These are phyloP conservation scores for Colletotrichum sp. DNA, from an alignment of 2,329 filamentous ascomycete genomes.

Conservation along the genomic window DNA sequence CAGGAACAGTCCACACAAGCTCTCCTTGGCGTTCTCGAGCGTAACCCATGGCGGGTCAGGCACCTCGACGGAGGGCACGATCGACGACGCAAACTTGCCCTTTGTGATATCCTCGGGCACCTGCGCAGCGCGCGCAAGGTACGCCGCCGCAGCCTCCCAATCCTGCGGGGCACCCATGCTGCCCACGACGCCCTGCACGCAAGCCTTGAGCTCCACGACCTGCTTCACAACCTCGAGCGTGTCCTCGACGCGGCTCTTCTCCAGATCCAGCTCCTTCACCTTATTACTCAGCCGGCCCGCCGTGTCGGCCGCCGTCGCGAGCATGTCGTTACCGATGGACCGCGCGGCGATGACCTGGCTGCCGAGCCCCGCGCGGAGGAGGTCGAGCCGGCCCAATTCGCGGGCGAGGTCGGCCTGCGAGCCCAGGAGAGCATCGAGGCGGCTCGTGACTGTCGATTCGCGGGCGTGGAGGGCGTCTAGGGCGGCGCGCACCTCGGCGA, in stretches of 20 bases:
- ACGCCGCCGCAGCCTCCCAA: slow-evolving; percentile 95
- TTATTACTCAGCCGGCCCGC: slow-evolving; percentile 85
- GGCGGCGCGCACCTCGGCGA: slow-evolving; percentile 80
- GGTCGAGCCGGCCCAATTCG: slow-evolving; percentile 85
- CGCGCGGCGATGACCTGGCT: slow-evolving; percentile 85
- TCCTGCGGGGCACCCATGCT: slow-evolving; percentile 98
- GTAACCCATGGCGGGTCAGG: slow-evolving; percentile 90
- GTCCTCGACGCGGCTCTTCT: slow-evolving; percentile 89
- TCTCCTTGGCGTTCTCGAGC: slow-evolving; percentile 85
- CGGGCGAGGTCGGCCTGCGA: slow-evolving; percentile 87
- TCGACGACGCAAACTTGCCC: slow-evolving; percentile 86
- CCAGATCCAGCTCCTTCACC: slow-evolving; percentile 86
- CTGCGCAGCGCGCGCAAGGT: slow-evolving; percentile 81
- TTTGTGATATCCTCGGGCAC: slow-evolving; percentile 82
- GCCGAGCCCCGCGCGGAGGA: slow-evolving; percentile 86
- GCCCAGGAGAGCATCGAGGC: slow-evolving; percentile 77
- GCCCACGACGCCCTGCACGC: slow-evolving; percentile 90
- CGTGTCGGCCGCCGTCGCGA: slow-evolving; percentile 83
- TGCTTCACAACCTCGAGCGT: slow-evolving; percentile 94
- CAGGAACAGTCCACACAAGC: slow-evolving; percentile 87
- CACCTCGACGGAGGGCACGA: slow-evolving; percentile 94
- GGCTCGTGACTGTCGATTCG: slow-evolving; percentile 75
- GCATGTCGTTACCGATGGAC: slow-evolving; percentile 87
- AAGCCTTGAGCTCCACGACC: slow-evolving; percentile 95
- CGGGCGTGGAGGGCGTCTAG: slow-evolving; percentile 77